Percentiles rank a stretch among this genome's conserved stretches.
Evolutionary conservation across 2,329 filamentous ascomycete species (phyloP).

Genomic region (Trichophyton schoenleinii): DNA sequence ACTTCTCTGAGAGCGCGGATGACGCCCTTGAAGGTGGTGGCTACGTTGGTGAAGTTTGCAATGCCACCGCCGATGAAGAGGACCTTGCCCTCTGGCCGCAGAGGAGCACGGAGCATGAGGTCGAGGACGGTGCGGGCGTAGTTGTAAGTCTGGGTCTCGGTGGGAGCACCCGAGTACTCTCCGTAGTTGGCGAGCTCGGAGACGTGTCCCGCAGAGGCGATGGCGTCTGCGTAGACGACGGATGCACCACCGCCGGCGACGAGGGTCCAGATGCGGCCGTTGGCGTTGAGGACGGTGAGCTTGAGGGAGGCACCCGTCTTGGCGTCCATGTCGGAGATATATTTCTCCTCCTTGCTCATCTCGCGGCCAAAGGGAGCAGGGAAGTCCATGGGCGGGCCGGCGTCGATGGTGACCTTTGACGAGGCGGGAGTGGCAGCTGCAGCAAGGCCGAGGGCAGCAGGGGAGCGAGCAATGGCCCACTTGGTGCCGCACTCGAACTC

Average conservation of each 20-base stretch:
- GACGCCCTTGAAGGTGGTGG: conserved; percentile 98
- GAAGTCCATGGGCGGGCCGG: conserved; percentile 96
- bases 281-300: conserved; percentile 85
- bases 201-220: conserved; percentile 89
- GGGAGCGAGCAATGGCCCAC: conserved; percentile 92
- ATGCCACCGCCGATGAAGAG: conserved; percentile 99
- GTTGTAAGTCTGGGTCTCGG: conserved; percentile 98
- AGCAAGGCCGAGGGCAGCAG: conserved; percentile 69
- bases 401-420: conserved; percentile 82
- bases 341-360: conserved; percentile 96
- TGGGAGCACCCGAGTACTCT: conserved; percentile 98
- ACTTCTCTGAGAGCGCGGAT: conserved; percentile 92
- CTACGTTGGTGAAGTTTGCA: conserved; percentile 99
- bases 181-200: conserved; percentile 98
- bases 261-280: conserved; percentile 91
- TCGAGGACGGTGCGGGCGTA: conserved; percentile 95
- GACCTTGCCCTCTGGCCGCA: conserved; percentile 83
- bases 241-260: conserved; percentile 99
- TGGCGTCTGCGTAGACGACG: conserved; percentile 97
- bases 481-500: conserved; percentile 99
- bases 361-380: conserved; percentile 97
- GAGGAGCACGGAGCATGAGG: conserved; percentile 86
- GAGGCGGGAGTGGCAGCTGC: conserved; percentile 48
- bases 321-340: conserved; percentile 95
- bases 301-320: conserved; percentile 99